Evolutionary conservation across 495 filamentous ascomycete genomes (phyloP), one percentile per base, ranked within the genome.

Genomic region (Aspergillus avenaceus): DNA sequence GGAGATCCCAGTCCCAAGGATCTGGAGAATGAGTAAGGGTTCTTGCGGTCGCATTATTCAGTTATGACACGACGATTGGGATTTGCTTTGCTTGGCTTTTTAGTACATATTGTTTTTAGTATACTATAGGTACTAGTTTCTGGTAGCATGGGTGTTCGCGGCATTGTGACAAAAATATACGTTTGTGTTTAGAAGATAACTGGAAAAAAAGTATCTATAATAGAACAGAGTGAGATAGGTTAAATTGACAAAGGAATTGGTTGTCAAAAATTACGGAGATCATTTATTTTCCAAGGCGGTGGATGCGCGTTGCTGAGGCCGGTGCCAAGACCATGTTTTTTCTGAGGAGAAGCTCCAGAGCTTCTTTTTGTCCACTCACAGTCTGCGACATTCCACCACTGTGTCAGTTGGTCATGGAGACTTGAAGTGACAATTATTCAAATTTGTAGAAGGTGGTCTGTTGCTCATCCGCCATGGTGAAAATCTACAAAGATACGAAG

Each of bases 1-100:
- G 89, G 88, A 12, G 93, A 98, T 64, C 95, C 93, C 22, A 90
- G 82, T 54, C 91, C 93, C 25, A 98, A 97, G 73, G 95, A 97
- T 60, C 63, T 93, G 66, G 93, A 97, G 69, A 95, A 93, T 58
- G 81, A 86, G 19, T 79, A 59, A 68, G 32, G 12, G n/a, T 27
- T 45, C 25, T 13, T 21, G 1, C 34, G 21, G 28, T 43, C 52
- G 44, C 37, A 50, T 63, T 42, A 62, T 47, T 61, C 67, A 63
- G 55, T 62, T 60, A 70, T 71, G 49, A 66, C 49, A 60, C 67
- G 58, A 58, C 41, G 47, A 54, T 34, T 41, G 37, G 40, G 31
- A 45, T 23, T 54, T 51, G 45, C 53, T 49, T 49, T 50, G 47
- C 45, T 37, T 28, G 21, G 27, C 16, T 46, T 27, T 22, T 37